phyloP scores from a whole-genome alignment of 257 asterid species.

The Paulownia fortunei region DNA sequence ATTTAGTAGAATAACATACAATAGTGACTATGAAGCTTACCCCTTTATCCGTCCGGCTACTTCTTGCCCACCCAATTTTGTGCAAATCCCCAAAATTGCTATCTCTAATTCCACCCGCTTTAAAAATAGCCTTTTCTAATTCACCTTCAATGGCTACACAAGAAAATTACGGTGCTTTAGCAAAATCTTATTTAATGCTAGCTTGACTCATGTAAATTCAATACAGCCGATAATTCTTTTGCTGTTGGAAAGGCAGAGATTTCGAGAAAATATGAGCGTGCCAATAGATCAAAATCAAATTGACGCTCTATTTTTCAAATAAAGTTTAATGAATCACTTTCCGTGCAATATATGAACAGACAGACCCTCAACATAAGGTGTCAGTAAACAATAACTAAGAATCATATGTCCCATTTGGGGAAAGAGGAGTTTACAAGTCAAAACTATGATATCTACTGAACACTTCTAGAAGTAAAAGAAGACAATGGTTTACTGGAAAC shows the following conservation, averaged over 20 bases:
- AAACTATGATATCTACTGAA: neutral
- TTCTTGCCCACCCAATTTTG: slow-evolving; percentile 92
- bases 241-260: slow-evolving; percentile 3
- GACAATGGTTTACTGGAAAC: neutral
- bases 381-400: neutral
- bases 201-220: slow-evolving; percentile 27
- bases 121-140: slow-evolving; percentile 80
- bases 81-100: slow-evolving; percentile 87
- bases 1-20: slow-evolving; percentile 9
- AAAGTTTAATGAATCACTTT: neutral
- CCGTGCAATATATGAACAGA: neutral
- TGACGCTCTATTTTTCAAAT: neutral
- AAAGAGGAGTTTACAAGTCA: neutral
- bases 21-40: slow-evolving; percentile 48
- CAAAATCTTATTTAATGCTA: slow-evolving; percentile 21
- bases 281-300: slow-evolving; percentile 2
- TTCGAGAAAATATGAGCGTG: neutral
- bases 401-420: neutral
- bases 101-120: slow-evolving; percentile 91
- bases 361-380: neutral
- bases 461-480: slow-evolving; percentile 19
- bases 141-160: slow-evolving; percentile 91
- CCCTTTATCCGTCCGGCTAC: slow-evolving; percentile 98
- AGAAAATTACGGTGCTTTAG: slow-evolving; percentile 43
- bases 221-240: neutral